phyloP scores from a whole-genome alignment of 106 monocot genomes.

The Ottelia alismoides region DNA sequence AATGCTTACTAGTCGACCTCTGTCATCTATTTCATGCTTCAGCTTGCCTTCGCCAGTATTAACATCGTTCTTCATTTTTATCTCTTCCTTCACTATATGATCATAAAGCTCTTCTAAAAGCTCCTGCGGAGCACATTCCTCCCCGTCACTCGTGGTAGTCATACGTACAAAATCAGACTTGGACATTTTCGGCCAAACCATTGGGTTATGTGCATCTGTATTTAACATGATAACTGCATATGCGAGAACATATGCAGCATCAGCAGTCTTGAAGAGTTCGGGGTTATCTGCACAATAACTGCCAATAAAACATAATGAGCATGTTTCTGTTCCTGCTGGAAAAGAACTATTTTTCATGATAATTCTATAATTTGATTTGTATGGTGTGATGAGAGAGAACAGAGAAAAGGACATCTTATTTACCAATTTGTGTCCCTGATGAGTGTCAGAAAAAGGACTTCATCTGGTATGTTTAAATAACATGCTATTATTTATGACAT shows the following conservation, averaged over 20 bases:
- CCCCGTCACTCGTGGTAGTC: conserved; percentile 62
- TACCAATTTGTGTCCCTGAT: no score
- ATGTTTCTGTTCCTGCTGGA: no score
- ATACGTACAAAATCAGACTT: conserved; percentile 85
- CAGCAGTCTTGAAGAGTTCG: conserved; percentile 83
- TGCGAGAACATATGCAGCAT: conserved; percentile 93
- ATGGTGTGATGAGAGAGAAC: no score
- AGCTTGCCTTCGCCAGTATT: conserved; percentile 26
- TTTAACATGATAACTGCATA: conserved; percentile 98
- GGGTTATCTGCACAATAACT: conserved; percentile 97
- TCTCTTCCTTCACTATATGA: conserved; percentile 84
- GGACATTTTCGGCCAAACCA: conserved; percentile 98
- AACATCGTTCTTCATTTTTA: conserved; percentile 74
- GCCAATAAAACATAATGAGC: conserved; percentile 20
- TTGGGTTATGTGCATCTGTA: conserved; percentile 96
- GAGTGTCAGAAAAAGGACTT: no score
- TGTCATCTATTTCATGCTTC: conserved; percentile 55
- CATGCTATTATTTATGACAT: no score
- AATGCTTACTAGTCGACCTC: conserved; percentile 65
- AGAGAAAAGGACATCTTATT: no score
- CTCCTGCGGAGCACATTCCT: conserved; percentile 73
- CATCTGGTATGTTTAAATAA: no score
- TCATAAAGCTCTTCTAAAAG: conserved; percentile 94
- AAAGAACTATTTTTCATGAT: no score
- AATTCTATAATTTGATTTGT: no score